A percentile compares a stretch with the other conserved stretches of the same genome.
Evolutionary conservation across 73 alveolate genomes (phyloP).

Genomic region (Effrenium voratum): DNA sequence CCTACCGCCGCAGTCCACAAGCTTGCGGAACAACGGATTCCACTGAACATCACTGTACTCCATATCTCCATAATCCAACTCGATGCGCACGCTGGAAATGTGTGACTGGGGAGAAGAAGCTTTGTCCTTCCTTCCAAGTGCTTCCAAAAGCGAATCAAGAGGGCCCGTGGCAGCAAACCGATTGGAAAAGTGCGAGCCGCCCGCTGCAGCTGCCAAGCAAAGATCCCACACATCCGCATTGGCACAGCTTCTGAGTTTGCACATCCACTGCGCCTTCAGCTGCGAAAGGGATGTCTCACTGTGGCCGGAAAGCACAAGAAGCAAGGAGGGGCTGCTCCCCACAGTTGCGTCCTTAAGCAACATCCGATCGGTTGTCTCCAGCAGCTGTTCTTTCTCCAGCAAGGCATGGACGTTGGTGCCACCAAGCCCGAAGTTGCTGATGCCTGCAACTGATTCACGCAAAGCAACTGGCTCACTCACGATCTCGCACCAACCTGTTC

Average conservation of each 20-base stretch:
- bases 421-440: slow-evolving; percentile 33
- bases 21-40: too few species aligned
- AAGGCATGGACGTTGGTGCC: slow-evolving; percentile 20
- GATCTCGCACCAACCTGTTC: neutral
- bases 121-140: neutral
- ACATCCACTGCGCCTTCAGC: neutral
- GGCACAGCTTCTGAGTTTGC: neutral
- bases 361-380: neutral
- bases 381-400: neutral
- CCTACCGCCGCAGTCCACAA: too few species aligned
- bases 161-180: neutral
- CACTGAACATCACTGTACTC: too few species aligned
- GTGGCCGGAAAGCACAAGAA: neutral
- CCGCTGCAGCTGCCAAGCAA: neutral
- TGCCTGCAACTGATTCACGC: neutral
- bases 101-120: too few species aligned
- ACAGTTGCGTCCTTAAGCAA: neutral
- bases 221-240: neutral
- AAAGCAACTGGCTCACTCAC: neutral
- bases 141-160: neutral
- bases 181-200: neutral
- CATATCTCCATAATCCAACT: too few species aligned
- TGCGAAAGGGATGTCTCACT: neutral
- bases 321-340: neutral
- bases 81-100: too few species aligned